Base-by-base conservation (phyloP, 1,139 yeast genomes). In the Kurtzmaniella quercitrusa region DNA sequence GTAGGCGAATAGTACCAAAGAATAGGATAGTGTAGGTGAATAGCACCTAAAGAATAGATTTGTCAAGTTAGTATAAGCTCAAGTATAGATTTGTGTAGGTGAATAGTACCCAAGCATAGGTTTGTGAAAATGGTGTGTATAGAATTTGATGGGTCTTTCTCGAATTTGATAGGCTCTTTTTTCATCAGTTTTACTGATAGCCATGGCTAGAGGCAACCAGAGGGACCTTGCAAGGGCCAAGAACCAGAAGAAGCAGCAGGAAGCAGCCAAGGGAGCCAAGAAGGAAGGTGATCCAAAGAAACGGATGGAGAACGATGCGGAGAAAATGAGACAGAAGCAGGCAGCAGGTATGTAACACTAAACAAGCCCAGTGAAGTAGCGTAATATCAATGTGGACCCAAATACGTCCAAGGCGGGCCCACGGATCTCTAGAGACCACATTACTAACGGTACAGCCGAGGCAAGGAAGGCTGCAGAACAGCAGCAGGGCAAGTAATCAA, bases 161-260 rank as follows among this genome's bases (percentile, higher is more conserved):
- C n/a, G n/a, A n/a, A n/a, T n/a, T n/a, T n/a, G n/a, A n/a, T n/a
- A n/a, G n/a, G n/a, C n/a, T n/a, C 8, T 23, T 12, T 15, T 37
- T 37, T 21, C 5, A 15, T 19, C 42, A 60, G 42, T 11, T 27
- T 27, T 27, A 27, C 31, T 27, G 14, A 27, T 43, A 27, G 31
- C 31, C 31, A 91, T 91, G 98, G 85, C 96, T 43, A 80, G 98
- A 73, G 98, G 98, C 27, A 93, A 93, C 66, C 98, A 93, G 68
- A 79, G 98, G 64, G 98, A 93, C 42, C 77, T 87, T 57, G 97
- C 97, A 24, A 79, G 98, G 60, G 90, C 84, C 48, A 91, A 88
- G 69, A 89, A 88, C 66, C 63, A 70, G 60, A 93, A 91, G 72
- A 91, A 91, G 66, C 84, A 78, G 58, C 79, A 78, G 53, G 85